Percentiles rank a stretch among this genome's conserved stretches.
Evolutionary conservation across 768 basidiomycete genomes (phyloP).

Genomic region (Amanita subjunquillea): DNA sequence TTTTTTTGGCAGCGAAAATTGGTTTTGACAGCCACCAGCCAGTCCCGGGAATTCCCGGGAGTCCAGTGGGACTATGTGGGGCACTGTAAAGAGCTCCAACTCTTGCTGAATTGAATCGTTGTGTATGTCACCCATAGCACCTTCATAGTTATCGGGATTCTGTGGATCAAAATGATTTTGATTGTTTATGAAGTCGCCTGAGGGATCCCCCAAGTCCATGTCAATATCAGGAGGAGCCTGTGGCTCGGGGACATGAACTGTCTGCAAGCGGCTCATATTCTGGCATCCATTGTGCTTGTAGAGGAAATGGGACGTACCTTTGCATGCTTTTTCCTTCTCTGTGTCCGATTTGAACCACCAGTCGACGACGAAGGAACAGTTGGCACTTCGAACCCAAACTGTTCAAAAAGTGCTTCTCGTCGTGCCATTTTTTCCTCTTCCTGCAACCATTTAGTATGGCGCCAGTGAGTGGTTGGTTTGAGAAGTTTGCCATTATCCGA

Average conservation of each 20-base stretch:
- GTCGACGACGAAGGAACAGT: neutral
- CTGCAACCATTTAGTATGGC: neutral
- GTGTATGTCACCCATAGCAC: too few relatives aligned
- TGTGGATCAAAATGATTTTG: neutral
- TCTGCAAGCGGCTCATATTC: neutral
- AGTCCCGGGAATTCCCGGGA: too few relatives aligned
- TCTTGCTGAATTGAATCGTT: too few relatives aligned
- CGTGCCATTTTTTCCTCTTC: neutral
- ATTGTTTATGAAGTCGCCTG: neutral
- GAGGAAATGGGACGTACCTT: neutral
- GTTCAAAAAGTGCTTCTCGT: neutral
- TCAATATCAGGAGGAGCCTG: neutral
- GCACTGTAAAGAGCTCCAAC: too few relatives aligned
- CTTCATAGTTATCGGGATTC: too few relatives aligned
- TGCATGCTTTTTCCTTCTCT: neutral
- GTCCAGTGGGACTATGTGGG: too few relatives aligned
- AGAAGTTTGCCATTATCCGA: neutral
- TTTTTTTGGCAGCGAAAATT: too few relatives aligned
- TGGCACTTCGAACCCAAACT: neutral
- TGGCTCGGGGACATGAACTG: neutral
- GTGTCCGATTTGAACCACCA: neutral
- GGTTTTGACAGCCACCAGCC: too few relatives aligned
- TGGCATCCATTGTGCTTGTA: neutral
- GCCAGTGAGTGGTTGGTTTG: neutral
- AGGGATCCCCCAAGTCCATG: neutral